Percentiles rank a stretch among this genome's conserved stretches.
Evolutionary conservation across 169 alveolate species (phyloP).

Genomic region (Plasmodium relictum): DNA sequence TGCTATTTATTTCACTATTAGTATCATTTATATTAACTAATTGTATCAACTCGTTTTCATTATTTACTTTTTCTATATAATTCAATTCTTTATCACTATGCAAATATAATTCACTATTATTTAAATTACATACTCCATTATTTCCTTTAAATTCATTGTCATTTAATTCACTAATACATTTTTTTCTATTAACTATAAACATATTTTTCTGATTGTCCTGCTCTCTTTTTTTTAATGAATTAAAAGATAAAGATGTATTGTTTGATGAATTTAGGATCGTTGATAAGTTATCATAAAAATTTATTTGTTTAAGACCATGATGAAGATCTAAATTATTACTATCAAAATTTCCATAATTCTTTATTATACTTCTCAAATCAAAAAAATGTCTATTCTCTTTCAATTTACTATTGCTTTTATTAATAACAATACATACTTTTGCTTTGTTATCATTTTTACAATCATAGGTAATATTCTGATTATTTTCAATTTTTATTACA

Average conservation of each 20-base stretch:
- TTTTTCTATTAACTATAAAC: not conserved
- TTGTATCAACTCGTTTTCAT: not conserved
- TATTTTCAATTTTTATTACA: constrained; percentile 35
- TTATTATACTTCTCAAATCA: constrained; percentile 36
- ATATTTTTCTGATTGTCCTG: not conserved
- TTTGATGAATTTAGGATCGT: constrained; percentile 22
- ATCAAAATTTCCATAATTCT: constrained; percentile 22
- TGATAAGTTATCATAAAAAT: constrained; percentile 18
- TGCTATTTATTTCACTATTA: not conserved
- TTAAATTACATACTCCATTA: not conserved
- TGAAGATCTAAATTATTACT: constrained; percentile 11
- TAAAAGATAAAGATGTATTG: not conserved
- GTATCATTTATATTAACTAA: not conserved
- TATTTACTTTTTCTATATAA: not conserved
- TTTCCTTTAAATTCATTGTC: not conserved
- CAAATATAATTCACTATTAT: not conserved
- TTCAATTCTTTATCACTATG: not conserved
- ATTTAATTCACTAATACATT: not conserved
- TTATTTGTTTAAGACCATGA: constrained; percentile 3
- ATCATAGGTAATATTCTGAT: constrained; percentile 11
- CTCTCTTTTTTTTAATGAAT: not conserved
- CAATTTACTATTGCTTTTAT: constrained; percentile 20
- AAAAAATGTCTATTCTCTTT: constrained; percentile 30
- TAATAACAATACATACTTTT: constrained; percentile 29
- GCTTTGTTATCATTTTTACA: constrained; percentile 16